These are phyloP conservation scores for Entomortierella parvispora DNA, from an alignment of 192 early-diverging fungal species.

Conservation along the genomic window DNA sequence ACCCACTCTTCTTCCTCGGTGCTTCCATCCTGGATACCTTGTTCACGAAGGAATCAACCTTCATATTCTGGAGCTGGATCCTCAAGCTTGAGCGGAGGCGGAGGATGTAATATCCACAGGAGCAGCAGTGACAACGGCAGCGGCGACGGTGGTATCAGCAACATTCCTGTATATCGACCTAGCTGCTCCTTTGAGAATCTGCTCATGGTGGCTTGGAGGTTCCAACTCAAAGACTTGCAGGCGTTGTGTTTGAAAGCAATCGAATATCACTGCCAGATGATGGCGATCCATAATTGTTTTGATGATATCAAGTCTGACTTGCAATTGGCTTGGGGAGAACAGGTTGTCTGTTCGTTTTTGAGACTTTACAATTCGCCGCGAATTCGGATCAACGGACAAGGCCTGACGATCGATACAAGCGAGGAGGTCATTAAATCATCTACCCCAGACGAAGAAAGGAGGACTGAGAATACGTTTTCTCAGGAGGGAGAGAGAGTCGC, in stretches of 20 bases:
- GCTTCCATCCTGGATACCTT: too few relatives aligned
- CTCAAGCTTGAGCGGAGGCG: too few relatives aligned
- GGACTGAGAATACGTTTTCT: not conserved
- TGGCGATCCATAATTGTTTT: conserved; percentile 12
- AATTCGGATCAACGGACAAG: not conserved
- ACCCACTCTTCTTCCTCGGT: too few relatives aligned
- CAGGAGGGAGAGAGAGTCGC: not conserved
- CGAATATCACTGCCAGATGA: not conserved
- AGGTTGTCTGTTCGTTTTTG: conserved; percentile 8
- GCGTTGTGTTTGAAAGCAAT: conserved; percentile 9
- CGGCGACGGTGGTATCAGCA: too few relatives aligned
- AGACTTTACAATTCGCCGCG: conserved; percentile 3
- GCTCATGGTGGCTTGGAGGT: not conserved
- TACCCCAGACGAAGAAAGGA: not conserved
- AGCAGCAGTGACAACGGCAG: too few relatives aligned
- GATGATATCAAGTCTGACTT: conserved; percentile 16
- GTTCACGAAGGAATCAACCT: too few relatives aligned
- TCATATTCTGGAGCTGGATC: too few relatives aligned
- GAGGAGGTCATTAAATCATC: not conserved
- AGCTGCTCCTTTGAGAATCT: conserved; percentile 32
- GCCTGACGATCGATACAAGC: not conserved
- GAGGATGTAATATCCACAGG: too few relatives aligned
- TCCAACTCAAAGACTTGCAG: not conserved
- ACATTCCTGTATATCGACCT: not conserved
- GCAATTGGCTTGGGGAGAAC: conserved; percentile 23